These are phyloP conservation scores for Trichoderma cornu-damae DNA, from an alignment of 2,329 filamentous ascomycete genomes.

Conservation along the genomic window DNA sequence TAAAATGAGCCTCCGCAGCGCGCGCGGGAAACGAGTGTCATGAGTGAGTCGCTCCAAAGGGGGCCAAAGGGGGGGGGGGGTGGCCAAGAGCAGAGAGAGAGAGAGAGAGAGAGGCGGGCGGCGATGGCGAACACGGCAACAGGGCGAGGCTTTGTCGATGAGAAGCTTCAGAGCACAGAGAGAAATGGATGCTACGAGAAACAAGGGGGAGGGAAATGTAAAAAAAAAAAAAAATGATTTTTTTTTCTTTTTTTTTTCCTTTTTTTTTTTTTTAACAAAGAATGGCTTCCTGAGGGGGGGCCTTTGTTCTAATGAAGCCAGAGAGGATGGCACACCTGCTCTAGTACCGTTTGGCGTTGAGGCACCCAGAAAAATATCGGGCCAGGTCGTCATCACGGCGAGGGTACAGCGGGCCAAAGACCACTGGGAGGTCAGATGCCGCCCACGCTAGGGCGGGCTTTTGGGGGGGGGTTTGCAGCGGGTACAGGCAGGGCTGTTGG, in stretches of 20 bases:
- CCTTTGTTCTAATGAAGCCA: slow-evolving; percentile 4
- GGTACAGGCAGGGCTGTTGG: slow-evolving; percentile 9
- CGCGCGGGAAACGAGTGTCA: slow-evolving; percentile 16
- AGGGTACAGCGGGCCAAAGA: slow-evolving; percentile 14
- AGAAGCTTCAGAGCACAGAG: background rate
- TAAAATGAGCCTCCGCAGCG: slow-evolving; percentile 18
- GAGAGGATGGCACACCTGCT: background rate
- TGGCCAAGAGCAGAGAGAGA: background rate
- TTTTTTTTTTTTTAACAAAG: too few species aligned
- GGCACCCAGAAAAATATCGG: slow-evolving; percentile 6
- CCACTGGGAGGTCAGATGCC: slow-evolving; percentile 17
- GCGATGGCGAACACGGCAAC: slow-evolving; percentile 5
- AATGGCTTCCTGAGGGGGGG: too few species aligned
- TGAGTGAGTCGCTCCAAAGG: slow-evolving; percentile 17
- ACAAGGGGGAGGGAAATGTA: too few species aligned
- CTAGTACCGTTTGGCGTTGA: slow-evolving; percentile 10
- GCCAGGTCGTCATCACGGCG: slow-evolving; percentile 15
- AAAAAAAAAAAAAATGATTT: background rate
- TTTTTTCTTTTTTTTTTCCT: too few species aligned
- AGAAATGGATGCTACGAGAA: slow-evolving; percentile 17
- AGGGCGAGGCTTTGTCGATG: slow-evolving; percentile 1
- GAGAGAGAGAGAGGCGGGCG: background rate
- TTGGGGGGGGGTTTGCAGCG: slow-evolving; percentile 12
- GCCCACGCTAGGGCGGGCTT: slow-evolving; percentile 8
- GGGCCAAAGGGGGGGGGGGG: background rate